A percentile compares a stretch with the other conserved stretches of the same genome.
These are phyloP conservation scores for Tolypocladium sp. DNA, from an alignment of 2,329 filamentous ascomycete species.

Conservation along the genomic window DNA sequence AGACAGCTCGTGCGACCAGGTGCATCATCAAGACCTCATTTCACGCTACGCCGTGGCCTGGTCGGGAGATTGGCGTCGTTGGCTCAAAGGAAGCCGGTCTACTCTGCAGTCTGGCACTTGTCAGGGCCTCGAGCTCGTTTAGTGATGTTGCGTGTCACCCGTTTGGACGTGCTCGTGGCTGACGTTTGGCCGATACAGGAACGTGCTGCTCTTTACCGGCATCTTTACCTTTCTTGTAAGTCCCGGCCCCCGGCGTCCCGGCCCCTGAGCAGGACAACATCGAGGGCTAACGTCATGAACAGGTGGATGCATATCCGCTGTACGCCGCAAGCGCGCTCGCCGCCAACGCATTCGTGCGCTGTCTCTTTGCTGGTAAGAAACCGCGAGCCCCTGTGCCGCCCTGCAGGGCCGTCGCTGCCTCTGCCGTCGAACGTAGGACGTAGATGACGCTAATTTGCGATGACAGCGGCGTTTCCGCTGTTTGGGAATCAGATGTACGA, in stretches of 20 bases:
- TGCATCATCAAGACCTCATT: background rate
- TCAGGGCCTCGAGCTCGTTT: background rate
- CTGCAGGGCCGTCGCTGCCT: background rate
- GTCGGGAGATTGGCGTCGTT: background rate
- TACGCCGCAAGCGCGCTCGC: slow-evolving; percentile 73
- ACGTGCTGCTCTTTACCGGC: slow-evolving; percentile 70
- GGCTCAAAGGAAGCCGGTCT: too few species aligned
- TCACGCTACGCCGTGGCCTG: background rate
- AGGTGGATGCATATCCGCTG: slow-evolving; percentile 66
- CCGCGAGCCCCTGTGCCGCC: background rate
- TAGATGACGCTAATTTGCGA: slow-evolving; percentile 6
- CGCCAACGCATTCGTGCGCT: slow-evolving; percentile 73
- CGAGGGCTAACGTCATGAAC: background rate
- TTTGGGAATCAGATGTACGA: slow-evolving; percentile 69
- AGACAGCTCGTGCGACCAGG: background rate
- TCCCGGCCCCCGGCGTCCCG: slow-evolving; percentile 9
- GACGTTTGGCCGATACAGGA: slow-evolving; percentile 38
- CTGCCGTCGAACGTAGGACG: background rate
- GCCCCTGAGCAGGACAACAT: background rate
- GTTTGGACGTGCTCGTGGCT: slow-evolving; percentile 10
- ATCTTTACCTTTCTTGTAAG: slow-evolving; percentile 81
- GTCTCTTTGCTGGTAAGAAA: slow-evolving; percentile 57
- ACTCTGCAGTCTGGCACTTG: too few species aligned
- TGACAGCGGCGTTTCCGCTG: slow-evolving; percentile 60
- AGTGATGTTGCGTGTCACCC: background rate